Evolutionary conservation across 2,329 filamentous ascomycete genomes (phyloP).

Genomic region (Kalaharituber pfeilii): DNA sequence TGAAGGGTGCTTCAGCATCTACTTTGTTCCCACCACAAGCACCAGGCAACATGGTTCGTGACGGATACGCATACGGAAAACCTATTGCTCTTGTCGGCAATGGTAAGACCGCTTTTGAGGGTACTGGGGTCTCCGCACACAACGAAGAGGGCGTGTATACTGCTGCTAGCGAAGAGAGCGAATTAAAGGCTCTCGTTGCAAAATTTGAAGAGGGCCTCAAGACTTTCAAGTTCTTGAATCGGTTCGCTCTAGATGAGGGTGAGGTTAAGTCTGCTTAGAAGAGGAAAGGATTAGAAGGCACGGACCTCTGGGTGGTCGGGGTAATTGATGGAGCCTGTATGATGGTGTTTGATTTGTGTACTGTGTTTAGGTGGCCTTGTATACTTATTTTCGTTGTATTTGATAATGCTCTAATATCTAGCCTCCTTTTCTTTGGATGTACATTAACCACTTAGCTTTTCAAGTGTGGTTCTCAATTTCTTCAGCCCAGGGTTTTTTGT

Average conservation of each 20-base stretch:
- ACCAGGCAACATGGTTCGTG: slow-evolving; percentile 44
- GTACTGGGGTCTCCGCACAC: slow-evolving; percentile 31
- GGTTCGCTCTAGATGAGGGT: slow-evolving; percentile 43
- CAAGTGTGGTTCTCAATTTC: too few relatives aligned
- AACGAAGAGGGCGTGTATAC: slow-evolving; percentile 27
- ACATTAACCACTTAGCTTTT: too few relatives aligned
- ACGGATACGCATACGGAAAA: slow-evolving; percentile 53
- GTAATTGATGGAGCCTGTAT: too few relatives aligned
- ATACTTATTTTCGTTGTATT: too few relatives aligned
- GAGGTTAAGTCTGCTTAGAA: background rate
- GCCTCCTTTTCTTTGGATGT: too few relatives aligned
- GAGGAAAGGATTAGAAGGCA: background rate
- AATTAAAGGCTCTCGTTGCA: slow-evolving; percentile 29
- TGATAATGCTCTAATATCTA: too few relatives aligned
- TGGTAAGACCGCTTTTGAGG: slow-evolving; percentile 19
- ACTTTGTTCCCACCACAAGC: slow-evolving; percentile 46
- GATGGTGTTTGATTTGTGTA: too few relatives aligned
- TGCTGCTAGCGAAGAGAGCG: slow-evolving; percentile 15
- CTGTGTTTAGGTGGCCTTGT: too few relatives aligned
- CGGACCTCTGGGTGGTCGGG: background rate
- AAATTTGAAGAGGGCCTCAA: slow-evolving; percentile 41
- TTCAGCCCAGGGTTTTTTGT: too few relatives aligned
- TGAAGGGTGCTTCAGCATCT: slow-evolving; percentile 26
- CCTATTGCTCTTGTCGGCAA: slow-evolving; percentile 44
- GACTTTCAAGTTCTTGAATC: slow-evolving; percentile 47